Conservation (phyloP, 441 rosid genomes). For the Euphorbia schlechtendalii region DNA sequence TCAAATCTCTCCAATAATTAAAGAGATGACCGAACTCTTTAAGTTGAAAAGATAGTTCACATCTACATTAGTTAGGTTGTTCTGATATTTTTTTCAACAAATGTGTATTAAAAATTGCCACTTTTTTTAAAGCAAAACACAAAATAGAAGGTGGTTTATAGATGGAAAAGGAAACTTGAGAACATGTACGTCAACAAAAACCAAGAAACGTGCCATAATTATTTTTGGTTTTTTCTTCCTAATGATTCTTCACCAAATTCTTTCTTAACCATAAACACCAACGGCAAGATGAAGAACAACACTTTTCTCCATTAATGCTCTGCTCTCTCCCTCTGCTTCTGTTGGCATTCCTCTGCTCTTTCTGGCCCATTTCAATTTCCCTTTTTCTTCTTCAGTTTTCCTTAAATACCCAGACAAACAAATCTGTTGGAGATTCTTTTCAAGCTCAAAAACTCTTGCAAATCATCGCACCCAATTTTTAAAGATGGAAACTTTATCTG, state of each 20-base stretch:
- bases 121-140: no score
- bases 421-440: neutral
- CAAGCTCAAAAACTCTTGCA: constrained; percentile 12
- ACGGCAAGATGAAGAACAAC: neutral
- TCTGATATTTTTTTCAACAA: no score
- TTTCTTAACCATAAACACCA: no score
- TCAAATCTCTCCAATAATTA: no score
- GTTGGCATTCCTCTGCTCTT: neutral
- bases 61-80: no score
- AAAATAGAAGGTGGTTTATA: neutral
- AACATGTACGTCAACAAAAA: neutral
- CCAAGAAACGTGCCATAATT: constrained; percentile 4
- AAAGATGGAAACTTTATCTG: neutral
- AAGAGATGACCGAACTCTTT: no score
- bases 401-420: neutral
- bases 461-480: neutral
- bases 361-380: neutral
- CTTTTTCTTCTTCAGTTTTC: neutral
- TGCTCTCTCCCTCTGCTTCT: neutral
- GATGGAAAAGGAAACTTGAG: no score
- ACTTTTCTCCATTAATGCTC: neutral
- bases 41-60: no score
- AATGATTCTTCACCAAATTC: constrained; percentile 12
- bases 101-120: no score
- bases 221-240: constrained; percentile 14